Evolutionary conservation across 371 early-diverging fungal species (phyloP).

Genomic region (Mortierella polycephala): DNA sequence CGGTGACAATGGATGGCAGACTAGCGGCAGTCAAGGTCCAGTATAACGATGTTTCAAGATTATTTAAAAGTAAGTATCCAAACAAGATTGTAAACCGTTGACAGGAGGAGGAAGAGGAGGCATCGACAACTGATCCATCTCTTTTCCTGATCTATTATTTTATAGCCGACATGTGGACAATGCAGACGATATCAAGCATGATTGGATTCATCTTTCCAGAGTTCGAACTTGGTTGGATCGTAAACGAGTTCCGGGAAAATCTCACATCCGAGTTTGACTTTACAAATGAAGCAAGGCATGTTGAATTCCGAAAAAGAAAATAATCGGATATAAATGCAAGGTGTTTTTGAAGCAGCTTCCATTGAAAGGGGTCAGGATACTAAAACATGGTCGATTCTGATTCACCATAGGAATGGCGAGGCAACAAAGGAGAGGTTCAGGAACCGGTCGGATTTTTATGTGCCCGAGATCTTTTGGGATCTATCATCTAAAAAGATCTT

Average conservation of each 20-base stretch:
- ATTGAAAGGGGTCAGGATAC: not conserved
- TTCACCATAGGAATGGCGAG: constrained; percentile 68
- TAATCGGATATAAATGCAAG: not conserved
- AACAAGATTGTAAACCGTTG: too few relatives aligned
- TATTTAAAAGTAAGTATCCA: constrained; percentile 41
- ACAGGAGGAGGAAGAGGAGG: too few relatives aligned
- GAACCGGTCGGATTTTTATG: constrained; percentile 52
- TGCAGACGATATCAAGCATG: constrained; percentile 70
- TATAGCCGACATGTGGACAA: constrained; percentile 63
- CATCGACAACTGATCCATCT: not conserved
- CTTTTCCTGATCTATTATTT: constrained; percentile 6
- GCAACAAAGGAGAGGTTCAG: constrained; percentile 69
- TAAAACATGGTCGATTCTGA: constrained; percentile 1
- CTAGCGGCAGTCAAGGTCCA: constrained; percentile 64
- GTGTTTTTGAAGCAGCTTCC: not conserved
- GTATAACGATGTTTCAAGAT: constrained; percentile 56
- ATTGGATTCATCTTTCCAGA: constrained; percentile 82
- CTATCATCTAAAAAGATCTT: constrained; percentile 57
- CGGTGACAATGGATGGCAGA: constrained; percentile 54
- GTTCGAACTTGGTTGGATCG: constrained; percentile 93
- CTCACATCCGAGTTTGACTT: constrained; percentile 93
- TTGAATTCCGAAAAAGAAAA: not conserved
- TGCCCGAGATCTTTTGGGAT: constrained; percentile 61
- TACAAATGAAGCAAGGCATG: constrained; percentile 71
- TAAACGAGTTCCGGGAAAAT: constrained; percentile 83